Evolutionary conservation across 352 stramenopile genomes (phyloP), one percentile per base, ranked within the genome.

Genomic region (Plasmopara halstedii): DNA sequence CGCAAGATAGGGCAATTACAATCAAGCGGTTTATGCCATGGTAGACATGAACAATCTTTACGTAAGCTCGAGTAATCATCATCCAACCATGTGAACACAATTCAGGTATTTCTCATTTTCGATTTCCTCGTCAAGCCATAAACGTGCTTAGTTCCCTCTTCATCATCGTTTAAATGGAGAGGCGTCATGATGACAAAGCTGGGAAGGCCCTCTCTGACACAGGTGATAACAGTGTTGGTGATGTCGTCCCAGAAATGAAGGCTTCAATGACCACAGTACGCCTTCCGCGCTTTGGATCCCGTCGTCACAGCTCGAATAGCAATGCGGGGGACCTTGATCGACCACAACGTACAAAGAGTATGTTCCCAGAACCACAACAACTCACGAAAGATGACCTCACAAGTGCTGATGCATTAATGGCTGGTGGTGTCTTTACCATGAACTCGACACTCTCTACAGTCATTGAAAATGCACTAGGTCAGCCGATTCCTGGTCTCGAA

Each of bases 391-490:
- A 73, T 22, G 53, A 67, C 7, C 33, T 81, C 6, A 63, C 58
- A 3, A 82, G 57, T 32, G 68, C 69, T 18, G 73, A 83, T 18
- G 56, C 65, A 21, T 41, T 85, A n/a, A 68, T 85, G 55, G 70
- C 65, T 5, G 46, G 53, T 13, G 73, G 57, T 32, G 59, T 79
- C 17, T 62, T 81, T 42, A 65, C 62, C 23, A 81, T 85, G 70
- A 69, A 83, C 51, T 33, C 63, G 19, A 73, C 56, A 19, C 54
- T 87, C 26, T 70, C 70, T 0, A 42, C 55, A 1, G 70, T 72
- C 2, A 58, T 79, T 14, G 67, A 79, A 38, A 70, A 72, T 6
- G 58, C 70, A 0, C 33, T 71, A 4, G 73, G 73, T 8, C 36
- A 61, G 4, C 63, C 70, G 2, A 69, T 85, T 15, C 62, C 70